phyloP scores from a whole-genome alignment of 139 green algal species.

The Closterium sp. region DNA sequence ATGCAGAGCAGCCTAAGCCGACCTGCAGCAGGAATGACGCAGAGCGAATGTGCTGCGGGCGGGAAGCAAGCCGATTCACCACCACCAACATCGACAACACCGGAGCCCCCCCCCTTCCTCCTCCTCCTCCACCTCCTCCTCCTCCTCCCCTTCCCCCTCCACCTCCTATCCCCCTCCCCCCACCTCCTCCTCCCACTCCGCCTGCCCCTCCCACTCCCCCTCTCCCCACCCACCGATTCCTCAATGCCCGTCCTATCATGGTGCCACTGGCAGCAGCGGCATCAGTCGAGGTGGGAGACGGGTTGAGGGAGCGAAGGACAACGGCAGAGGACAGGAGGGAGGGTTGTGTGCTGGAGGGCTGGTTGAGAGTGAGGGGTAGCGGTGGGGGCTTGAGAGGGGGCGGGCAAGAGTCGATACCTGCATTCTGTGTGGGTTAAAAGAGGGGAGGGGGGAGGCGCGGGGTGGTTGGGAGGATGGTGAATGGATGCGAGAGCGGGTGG shows the following conservation, averaged over 20 bases:
- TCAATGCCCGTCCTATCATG: background rate
- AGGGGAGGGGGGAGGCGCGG: background rate
- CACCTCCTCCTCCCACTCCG: background rate
- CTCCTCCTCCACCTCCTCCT: too few relatives aligned
- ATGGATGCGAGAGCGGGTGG: too few relatives aligned
- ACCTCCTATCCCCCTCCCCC: too few relatives aligned
- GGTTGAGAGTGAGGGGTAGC: background rate
- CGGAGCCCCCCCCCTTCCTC: background rate
- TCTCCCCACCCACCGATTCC: background rate
- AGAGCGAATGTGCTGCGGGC: background rate
- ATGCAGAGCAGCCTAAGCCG: too few relatives aligned
- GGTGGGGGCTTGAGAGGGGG: background rate
- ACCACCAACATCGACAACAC: background rate
- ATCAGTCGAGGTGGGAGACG: background rate
- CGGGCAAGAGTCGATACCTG: background rate
- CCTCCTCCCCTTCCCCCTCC: background rate
- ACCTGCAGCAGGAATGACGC: background rate
- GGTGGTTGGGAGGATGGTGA: background rate
- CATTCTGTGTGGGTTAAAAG: background rate
- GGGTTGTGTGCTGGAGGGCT: background rate
- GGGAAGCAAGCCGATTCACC: background rate
- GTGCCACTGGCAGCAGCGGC: background rate
- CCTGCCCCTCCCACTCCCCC: background rate
- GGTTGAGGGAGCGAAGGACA: background rate
- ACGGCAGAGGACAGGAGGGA: background rate